Base-by-base conservation (phyloP, 2,329 filamentous ascomycete genomes). In the Cladophialophora psammophila region DNA sequence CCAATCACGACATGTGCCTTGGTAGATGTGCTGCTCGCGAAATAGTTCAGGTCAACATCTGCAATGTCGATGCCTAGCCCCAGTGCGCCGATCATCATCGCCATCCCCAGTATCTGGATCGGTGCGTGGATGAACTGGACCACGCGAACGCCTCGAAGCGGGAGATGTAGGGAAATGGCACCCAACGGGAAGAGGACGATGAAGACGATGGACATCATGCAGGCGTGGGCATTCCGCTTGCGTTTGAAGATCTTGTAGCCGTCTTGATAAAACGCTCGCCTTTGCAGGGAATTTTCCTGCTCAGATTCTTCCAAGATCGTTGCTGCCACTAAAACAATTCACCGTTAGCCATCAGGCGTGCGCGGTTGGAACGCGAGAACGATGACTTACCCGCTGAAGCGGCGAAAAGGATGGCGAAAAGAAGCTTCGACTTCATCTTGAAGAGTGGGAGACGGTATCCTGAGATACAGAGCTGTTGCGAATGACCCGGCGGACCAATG, bases 41-140 rank as follows among this genome's bases (percentile, higher is more conserved):
- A 64, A 48, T 56, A 67, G 38, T 67, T 60, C 55, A 67, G 50
- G 35, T 67, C 65, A 26, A 54, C 52, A 0, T 72, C 76, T 2
- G 82, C 84, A 20, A 87, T 74, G 45, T 81, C 82, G 54, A 87
- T 75, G 3, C 86, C 86, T 0, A 87, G 71, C 1, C 82, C 84
- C 59, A 85, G 79, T 0, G 80, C 85, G 0, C 78, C 80, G 62
- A 84, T 80, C 61, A 78, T 82, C 36, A 85, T 68, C 7, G 80
- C 59, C 59, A 85, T 80, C 1, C 81, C 80, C 45, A 86, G 75
- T 2, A 82, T 58, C 70, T 88, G 86, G 57, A 84, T 63, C 0
- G 72, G 74, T 73, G 78, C 68, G 75, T 86, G 77, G 63, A 84
- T 68, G 18, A 56, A 50, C 31, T 53, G 26, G 2, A 54, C 50